Conservation (phyloP, 305 asterid species). For the Coffea humblotiana region DNA sequence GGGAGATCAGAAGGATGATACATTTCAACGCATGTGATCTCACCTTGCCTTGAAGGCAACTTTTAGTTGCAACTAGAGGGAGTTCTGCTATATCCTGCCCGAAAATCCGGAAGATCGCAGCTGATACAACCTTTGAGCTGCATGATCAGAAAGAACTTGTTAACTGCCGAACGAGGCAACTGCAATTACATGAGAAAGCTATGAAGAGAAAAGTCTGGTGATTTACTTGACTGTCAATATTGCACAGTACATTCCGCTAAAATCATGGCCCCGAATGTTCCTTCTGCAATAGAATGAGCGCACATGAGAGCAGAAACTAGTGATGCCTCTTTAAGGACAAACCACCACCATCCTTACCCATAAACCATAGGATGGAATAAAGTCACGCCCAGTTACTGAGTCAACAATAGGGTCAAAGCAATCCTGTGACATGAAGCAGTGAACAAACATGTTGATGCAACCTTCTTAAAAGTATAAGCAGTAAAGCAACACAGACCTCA, state of each 20-base stretch:
- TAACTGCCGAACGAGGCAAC: conserved; percentile 10
- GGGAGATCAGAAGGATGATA: not conserved
- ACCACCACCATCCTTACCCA: conserved; percentile 57
- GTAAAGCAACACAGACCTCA: not conserved
- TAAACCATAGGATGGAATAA: conserved; percentile 96
- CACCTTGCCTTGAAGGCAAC: conserved; percentile 79
- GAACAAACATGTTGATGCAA: conserved; percentile 10
- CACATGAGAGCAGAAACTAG: conserved; percentile 23
- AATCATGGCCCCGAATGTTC: conserved; percentile 93
- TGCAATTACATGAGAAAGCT: conserved; percentile 15
- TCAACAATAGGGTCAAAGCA: conserved; percentile 93
- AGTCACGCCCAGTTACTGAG: conserved; percentile 91
- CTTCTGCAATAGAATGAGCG: conserved; percentile 48
- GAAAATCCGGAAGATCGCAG: conserved; percentile 84
- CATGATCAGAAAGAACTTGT: conserved; percentile 34
- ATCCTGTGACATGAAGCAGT: conserved; percentile 57
- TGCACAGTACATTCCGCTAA: conserved; percentile 95
- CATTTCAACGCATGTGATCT: conserved; percentile 10
- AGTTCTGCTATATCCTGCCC: conserved; percentile 93
- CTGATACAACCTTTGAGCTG: conserved; percentile 94
- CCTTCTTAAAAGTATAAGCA: not conserved
- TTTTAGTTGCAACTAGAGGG: conserved; percentile 91
- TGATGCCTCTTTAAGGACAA: conserved; percentile 8
- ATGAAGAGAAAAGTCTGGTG: conserved; percentile 2
- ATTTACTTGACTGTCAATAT: conserved; percentile 81